Percentiles rank a stretch among this genome's conserved stretches.
These are phyloP conservation scores for Mycosarcoma mackinlayi DNA, from an alignment of 1,284 basidiomycete genomes.

Conservation along the genomic window DNA sequence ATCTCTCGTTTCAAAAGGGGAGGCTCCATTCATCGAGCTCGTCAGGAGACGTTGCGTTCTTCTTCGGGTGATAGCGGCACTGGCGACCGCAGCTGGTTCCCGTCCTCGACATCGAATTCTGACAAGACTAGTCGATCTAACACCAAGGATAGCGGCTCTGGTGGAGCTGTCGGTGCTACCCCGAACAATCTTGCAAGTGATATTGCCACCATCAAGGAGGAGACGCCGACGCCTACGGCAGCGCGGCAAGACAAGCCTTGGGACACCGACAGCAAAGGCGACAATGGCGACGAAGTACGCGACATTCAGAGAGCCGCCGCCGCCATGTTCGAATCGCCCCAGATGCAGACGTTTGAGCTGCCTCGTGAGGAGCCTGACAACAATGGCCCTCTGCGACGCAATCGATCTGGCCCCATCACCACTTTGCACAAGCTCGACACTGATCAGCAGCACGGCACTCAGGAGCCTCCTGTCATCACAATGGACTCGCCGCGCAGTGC, in stretches of 20 bases:
- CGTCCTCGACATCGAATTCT: conserved; percentile 9
- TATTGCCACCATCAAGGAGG: conserved; percentile 29
- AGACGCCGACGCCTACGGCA: conserved; percentile 10
- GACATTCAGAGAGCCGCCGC: conserved; percentile 21
- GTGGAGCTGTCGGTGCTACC: not conserved
- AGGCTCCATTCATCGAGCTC: conserved; percentile 27
- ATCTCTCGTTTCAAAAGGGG: conserved; percentile 64
- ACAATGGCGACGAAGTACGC: conserved; percentile 1
- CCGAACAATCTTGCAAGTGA: not conserved
- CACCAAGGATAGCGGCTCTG: conserved; percentile 1
- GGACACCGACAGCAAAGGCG: too few species aligned
- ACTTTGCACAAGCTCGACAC: conserved; percentile 20
- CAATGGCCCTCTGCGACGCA: conserved; percentile 36
- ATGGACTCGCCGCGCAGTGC: conserved; percentile 25
- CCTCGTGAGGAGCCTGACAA: conserved; percentile 20
- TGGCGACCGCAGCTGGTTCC: conserved; percentile 39
- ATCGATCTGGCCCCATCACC: conserved; percentile 26
- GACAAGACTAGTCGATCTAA: conserved; percentile 9
- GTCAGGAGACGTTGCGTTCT: conserved; percentile 23
- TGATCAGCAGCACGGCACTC: not conserved
- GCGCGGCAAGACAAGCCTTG: too few species aligned
- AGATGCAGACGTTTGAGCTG: conserved; percentile 43
- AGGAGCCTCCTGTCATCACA: conserved; percentile 25
- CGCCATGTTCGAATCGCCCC: conserved; percentile 32
- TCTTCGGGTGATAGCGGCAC: conserved; percentile 23